Conservation (phyloP, 768 basidiomycete genomes). For the Tulasnella sp. region DNA sequence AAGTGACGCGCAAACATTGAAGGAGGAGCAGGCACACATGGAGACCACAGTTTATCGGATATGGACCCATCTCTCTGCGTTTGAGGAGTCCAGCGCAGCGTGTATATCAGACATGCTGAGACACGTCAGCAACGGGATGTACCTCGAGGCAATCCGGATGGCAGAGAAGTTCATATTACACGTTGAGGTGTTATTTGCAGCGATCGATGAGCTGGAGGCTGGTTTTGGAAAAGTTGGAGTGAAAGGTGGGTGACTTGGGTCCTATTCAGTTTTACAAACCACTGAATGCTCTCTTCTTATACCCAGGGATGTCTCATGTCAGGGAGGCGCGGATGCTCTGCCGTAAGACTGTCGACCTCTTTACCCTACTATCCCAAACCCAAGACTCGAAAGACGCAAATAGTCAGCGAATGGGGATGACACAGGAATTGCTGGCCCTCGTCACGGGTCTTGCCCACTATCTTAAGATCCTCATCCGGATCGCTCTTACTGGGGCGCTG, state of each 20-base stretch:
- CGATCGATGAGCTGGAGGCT: conserved; percentile 91
- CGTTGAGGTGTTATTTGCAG: conserved; percentile 93
- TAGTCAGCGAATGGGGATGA: conserved; percentile 80
- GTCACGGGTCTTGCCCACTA: conserved; percentile 99
- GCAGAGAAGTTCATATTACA: conserved; percentile 98
- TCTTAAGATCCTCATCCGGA: conserved; percentile 97
- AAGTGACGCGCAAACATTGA: conserved; percentile 69
- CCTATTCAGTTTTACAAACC: not conserved
- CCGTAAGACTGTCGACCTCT: conserved; percentile 96
- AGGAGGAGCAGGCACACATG: conserved; percentile 87
- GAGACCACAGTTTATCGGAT: conserved; percentile 97
- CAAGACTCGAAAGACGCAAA: conserved; percentile 69
- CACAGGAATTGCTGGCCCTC: conserved; percentile 89
- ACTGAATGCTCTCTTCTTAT: not conserved
- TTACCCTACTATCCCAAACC: conserved; percentile 90
- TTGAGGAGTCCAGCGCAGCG: conserved; percentile 98
- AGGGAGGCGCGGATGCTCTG: conserved; percentile 98
- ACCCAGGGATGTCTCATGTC: conserved; percentile 88
- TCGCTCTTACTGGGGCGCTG: conserved; percentile 89
- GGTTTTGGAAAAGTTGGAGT: conserved; percentile 67
- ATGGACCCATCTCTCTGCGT: conserved; percentile 96
- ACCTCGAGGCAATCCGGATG: conserved; percentile 94
- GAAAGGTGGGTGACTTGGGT: conserved; percentile 78
- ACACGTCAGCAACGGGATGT: conserved; percentile 93
- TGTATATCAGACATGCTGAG: conserved; percentile 98